phyloP scores from a whole-genome alignment of 768 basidiomycete genomes.

The Lactifluus pinguis region DNA sequence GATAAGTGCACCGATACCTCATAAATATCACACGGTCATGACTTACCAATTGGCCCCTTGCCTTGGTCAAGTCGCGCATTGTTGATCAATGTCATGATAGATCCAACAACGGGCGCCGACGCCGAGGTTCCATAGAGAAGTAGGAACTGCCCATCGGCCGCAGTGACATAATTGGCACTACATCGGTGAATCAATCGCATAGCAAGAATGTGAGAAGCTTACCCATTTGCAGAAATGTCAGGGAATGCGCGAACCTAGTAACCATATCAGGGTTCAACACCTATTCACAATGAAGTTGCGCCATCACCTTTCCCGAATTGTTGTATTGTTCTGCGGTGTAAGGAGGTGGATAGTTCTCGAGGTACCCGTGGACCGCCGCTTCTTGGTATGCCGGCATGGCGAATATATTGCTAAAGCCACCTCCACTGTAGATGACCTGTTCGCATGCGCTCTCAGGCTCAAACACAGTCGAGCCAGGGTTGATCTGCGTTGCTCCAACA shows the following conservation, averaged over 20 bases:
- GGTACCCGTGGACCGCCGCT: constrained; percentile 24
- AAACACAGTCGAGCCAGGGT: constrained; percentile 25
- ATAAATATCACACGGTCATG: background rate
- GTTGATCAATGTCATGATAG: constrained; percentile 30
- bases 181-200: background rate
- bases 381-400: constrained; percentile 30
- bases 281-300: background rate
- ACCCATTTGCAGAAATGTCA: constrained; percentile 30
- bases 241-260: constrained; percentile 25
- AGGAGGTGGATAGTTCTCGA: constrained; percentile 28
- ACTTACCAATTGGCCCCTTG: constrained; percentile 17
- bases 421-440: constrained; percentile 23
- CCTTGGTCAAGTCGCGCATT: constrained; percentile 28
- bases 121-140: constrained; percentile 30
- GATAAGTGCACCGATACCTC: background rate
- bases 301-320: constrained; percentile 26
- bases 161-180: constrained; percentile 6
- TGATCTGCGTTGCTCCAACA: constrained; percentile 33
- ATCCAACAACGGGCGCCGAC: constrained; percentile 27
- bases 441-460: constrained; percentile 34
- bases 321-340: constrained; percentile 29
- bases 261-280: background rate
- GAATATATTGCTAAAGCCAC: constrained; percentile 36
- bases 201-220: background rate
- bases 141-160: constrained; percentile 22